Base-by-base conservation (phyloP, 2,329 filamentous ascomycete species). In the Trichoderma koningii region DNA sequence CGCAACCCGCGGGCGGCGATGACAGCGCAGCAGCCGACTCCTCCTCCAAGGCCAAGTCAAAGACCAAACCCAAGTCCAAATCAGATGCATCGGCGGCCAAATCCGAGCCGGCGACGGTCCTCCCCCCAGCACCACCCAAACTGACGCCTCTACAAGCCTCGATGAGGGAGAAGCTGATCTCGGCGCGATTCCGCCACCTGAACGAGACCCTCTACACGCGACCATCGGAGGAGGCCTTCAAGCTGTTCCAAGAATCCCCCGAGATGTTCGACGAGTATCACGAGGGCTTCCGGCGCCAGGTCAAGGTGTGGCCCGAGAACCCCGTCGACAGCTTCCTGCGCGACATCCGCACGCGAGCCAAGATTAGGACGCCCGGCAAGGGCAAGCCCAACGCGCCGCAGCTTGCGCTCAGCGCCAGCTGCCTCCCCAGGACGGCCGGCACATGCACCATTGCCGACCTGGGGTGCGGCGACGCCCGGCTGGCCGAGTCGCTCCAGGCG, bases 211-310 rank as follows among this genome's bases (percentile, higher is more conserved):
- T 99, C 15, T 99, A 99, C 80, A 98, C 94, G 5, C 91, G 89
- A 7, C 91, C 93, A 1, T 99, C 95, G 0, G 82, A 83, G 42
- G 88, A 95, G 69, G 91, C 95, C n/a, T 87, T 95, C 70, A 80
- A 84, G 57, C 87, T 98, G 26, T 98, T 99, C 81, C 82, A 86
- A 59, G 83, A 90, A 41, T 92, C 91, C 56, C 95, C 95, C 0
- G 92, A 96, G 74, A 93, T 98, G 84, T 99, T 98, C 79, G 84
- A 87, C 70, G 93, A 98, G 78, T 99, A 99, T 78, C 95, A 99
- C 79, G 89, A 93, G 67, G 95, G 95, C 41, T 99, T 99, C 83
- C 90, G 93, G 1, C 91, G 93, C 61, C 95, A 99, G 79, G 95
- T 98, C 66, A 89, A 92, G 73, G 90, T 93, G 2, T 99, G 95